Conservation (phyloP, 1,284 basidiomycete genomes). For the Cutaneotrichosporon spelunceum region DNA sequence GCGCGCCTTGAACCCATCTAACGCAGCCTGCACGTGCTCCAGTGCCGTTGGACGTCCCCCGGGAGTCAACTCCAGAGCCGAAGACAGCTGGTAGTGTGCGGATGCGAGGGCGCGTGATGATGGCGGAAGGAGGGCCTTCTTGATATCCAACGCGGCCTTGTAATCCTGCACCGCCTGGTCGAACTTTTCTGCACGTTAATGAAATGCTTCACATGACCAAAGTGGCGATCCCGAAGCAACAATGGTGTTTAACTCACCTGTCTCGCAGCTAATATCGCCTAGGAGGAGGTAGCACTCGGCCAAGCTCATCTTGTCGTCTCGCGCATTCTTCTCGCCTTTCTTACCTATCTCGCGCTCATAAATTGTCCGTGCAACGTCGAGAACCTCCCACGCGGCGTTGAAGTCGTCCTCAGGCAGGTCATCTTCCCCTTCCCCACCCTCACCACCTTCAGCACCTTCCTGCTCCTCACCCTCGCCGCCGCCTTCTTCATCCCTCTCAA, state of each 20-base stretch:
- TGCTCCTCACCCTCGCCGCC: constrained; percentile 10
- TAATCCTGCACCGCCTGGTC: constrained; percentile 84
- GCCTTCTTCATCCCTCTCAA: constrained; percentile 68
- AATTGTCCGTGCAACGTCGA: constrained; percentile 79
- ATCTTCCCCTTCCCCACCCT: constrained; percentile 63
- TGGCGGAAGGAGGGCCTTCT: constrained; percentile 65
- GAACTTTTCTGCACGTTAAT: constrained; percentile 69
- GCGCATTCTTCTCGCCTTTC: constrained; percentile 34
- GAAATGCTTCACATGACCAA: too few relatives aligned
- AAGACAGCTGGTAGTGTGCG: constrained; percentile 83
- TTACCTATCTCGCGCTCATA: constrained; percentile 62
- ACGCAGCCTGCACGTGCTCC: constrained; percentile 68
- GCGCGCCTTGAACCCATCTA: constrained; percentile 69
- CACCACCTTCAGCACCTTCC: constrained; percentile 53
- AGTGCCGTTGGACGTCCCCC: constrained; percentile 76
- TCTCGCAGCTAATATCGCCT: constrained; percentile 84
- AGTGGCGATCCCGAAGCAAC: too few relatives aligned
- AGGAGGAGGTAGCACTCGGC: constrained; percentile 79
- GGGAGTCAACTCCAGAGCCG: constrained; percentile 73
- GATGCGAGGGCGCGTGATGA: constrained; percentile 83
- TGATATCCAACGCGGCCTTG: constrained; percentile 66
- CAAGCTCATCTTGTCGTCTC: constrained; percentile 60
- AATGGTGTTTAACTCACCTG: constrained; percentile 57
- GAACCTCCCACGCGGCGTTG: constrained; percentile 88
- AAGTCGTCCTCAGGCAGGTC: constrained; percentile 80